A percentile compares a stretch with the other conserved stretches of the same genome.
These are phyloP conservation scores for Spathaspora passalidarum DNA, from an alignment of 805 yeast genomes.

Conservation along the genomic window DNA sequence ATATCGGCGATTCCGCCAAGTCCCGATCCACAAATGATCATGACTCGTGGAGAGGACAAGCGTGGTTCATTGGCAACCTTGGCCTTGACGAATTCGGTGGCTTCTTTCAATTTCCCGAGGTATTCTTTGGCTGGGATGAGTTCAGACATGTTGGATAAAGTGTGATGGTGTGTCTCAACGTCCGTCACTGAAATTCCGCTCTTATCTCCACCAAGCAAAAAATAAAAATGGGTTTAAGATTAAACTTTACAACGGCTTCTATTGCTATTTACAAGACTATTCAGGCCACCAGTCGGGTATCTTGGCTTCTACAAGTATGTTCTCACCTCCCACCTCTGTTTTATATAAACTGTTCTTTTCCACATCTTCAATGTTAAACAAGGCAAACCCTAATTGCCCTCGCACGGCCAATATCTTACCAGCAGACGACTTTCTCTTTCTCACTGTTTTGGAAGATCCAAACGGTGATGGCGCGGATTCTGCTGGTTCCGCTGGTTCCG, in stretches of 20 bases:
- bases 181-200: too few relatives aligned
- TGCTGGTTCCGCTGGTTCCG: slow-evolving; percentile 7
- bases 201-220: too few relatives aligned
- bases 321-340: slow-evolving; percentile 19
- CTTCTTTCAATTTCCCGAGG: slow-evolving; percentile 8
- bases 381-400: slow-evolving; percentile 65
- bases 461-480: slow-evolving; percentile 45
- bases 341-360: slow-evolving; percentile 40
- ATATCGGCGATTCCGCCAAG: slow-evolving; percentile 76
- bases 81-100: slow-evolving; percentile 6
- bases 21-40: slow-evolving; percentile 94
- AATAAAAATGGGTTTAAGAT: too few relatives aligned
- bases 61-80: not conserved
- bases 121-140: slow-evolving; percentile 17
- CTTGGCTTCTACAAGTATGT: slow-evolving; percentile 48
- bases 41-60: slow-evolving; percentile 49
- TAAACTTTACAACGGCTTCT: too few relatives aligned
- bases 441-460: slow-evolving; percentile 23
- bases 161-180: not conserved
- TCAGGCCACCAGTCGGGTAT: slow-evolving; percentile 74
- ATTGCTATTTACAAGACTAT: not conserved
- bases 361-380: slow-evolving; percentile 46
- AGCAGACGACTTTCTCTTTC: slow-evolving; percentile 41
- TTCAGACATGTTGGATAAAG: slow-evolving; percentile 5
- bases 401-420: slow-evolving; percentile 60